A percentile compares a stretch with the other conserved stretches of the same genome.
These are phyloP conservation scores for Fusarium caatingaense DNA, from an alignment of 2,329 filamentous ascomycete species.

Conservation along the genomic window DNA sequence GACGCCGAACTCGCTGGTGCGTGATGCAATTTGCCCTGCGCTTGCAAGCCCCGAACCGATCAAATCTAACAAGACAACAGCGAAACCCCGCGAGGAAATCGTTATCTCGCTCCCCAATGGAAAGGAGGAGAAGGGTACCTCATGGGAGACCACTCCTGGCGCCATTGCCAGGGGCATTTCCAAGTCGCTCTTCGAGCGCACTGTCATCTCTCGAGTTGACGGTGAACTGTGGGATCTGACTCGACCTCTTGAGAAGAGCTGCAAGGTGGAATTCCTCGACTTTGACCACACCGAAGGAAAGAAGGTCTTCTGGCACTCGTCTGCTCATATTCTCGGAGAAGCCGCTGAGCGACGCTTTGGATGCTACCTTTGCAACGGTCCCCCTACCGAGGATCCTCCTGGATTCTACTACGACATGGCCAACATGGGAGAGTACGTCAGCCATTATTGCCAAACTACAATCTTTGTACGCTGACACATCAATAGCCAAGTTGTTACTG, in stretches of 20 bases:
- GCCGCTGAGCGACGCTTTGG: conserved; percentile 91
- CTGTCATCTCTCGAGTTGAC: conserved; percentile 86
- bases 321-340: conserved; percentile 95
- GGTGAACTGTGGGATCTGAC: conserved; percentile 92
- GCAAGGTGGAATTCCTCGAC: conserved; percentile 83
- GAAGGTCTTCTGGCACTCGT: conserved; percentile 98
- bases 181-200: conserved; percentile 87
- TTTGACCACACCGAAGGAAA: conserved; percentile 77
- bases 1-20: conserved; percentile 74
- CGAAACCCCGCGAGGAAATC: conserved; percentile 78
- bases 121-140: conserved; percentile 76
- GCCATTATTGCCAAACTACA: not conserved
- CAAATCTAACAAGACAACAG: conserved; percentile 49
- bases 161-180: conserved; percentile 82
- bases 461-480: conserved; percentile 43
- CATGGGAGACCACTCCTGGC: conserved; percentile 91
- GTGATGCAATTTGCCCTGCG: conserved; percentile 33
- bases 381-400: conserved; percentile 78
- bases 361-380: conserved; percentile 92
- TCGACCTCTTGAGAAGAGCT: conserved; percentile 87
- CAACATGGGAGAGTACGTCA: conserved; percentile 54
- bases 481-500: conserved; percentile 76
- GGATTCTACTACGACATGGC: conserved; percentile 99
- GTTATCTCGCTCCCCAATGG: conserved; percentile 79
- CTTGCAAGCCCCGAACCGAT: conserved; percentile 2